A percentile compares a stretch with the other conserved stretches of the same genome.
phyloP scores from a whole-genome alignment of 2,329 filamentous ascomycete species.

The Monosporascus sp. region DNA sequence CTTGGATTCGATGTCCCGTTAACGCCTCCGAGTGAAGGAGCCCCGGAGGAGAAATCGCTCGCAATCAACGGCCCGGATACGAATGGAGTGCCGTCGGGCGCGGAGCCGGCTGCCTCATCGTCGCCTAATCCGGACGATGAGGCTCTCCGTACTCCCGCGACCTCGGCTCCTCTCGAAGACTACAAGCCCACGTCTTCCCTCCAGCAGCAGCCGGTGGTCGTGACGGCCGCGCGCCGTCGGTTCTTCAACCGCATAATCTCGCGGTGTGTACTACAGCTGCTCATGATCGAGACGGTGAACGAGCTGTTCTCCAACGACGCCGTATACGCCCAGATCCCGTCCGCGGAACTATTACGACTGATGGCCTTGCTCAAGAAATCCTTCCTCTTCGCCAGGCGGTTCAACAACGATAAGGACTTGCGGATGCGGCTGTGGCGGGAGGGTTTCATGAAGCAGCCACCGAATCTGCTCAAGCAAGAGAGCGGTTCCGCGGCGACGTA shows the following conservation, averaged over 20 bases:
- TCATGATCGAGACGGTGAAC: constrained; percentile 99
- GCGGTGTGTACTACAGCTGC: constrained; percentile 90
- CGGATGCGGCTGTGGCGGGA: constrained; percentile 92
- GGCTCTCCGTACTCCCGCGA: constrained; percentile 10
- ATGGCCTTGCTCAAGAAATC: constrained; percentile 95
- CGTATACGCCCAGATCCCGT: constrained; percentile 91
- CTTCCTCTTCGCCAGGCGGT: constrained; percentile 92
- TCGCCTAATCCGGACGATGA: constrained; percentile 17
- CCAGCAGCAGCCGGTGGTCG: constrained; percentile 84
- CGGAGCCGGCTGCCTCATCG: constrained; percentile 24
- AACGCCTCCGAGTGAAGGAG: constrained; percentile 33
- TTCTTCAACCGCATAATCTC: constrained; percentile 99
- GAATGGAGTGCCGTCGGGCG: constrained; percentile 29
- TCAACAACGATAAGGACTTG: constrained; percentile 96
- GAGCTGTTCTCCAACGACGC: constrained; percentile 97
- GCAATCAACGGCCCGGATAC: constrained; percentile 54
- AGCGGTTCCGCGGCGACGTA: constrained; percentile 90
- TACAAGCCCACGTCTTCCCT: constrained; percentile 73
- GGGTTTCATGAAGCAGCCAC: constrained; percentile 99
- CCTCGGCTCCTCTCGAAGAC: constrained; percentile 65
- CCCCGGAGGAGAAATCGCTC: constrained; percentile 49
- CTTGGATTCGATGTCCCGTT: constrained; percentile 43
- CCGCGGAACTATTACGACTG: constrained; percentile 77
- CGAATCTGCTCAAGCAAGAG: constrained; percentile 96
- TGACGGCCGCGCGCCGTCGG: constrained; percentile 84